Evolutionary conservation across 495 filamentous ascomycete genomes (phyloP), one percentile per base, ranked within the genome.

Genomic region (Neurospora sp.): DNA sequence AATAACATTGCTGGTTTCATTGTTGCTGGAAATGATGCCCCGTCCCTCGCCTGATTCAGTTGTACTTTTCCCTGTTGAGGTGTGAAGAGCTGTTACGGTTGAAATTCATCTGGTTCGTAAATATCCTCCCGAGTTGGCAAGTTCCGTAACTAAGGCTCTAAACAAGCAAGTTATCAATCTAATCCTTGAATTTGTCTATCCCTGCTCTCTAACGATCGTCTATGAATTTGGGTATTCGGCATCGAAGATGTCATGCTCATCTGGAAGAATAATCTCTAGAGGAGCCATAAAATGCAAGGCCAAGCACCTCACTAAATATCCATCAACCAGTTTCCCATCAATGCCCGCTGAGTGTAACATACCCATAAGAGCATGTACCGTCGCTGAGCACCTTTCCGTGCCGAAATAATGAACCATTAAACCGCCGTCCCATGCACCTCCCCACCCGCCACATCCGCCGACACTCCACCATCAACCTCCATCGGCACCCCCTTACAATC

Each of bases 401-500:
- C 27, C 53, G 27, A 35, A 9, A 18, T 18, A 18, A 16, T 7
- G 7, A 61, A 35, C 22, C 27, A 8, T 59, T 16, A 79, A 71
- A 76, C 46, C 27, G 71, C 71, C 37, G 73, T 69, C 3, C 73
- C 73, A 74, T 73, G 73, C 12, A 69, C 41, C 22, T 72, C 61
- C 31, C 71, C 76, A 35, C 61, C 70, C 44, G 20, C 27, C 27
- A 40, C n/a, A 11, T 27, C 71, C 12, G 31, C 70, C 18, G 71
- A 11, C 40, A 31, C 71, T 16, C 41, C 66, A 5, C 10, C 42
- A n/a, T 35, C 39, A 40, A 39, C 73, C 39, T 74, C 68, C 0
- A 48, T 73, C 31, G 71, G 71, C 40, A 74, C 70, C 10, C 48
- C 72, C 12, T 72, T 70, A 79, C 94, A 97, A 68, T 86, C 79